These are phyloP conservation scores for Colletotrichum sp. DNA, from an alignment of 2,329 filamentous ascomycete species.

Conservation along the genomic window DNA sequence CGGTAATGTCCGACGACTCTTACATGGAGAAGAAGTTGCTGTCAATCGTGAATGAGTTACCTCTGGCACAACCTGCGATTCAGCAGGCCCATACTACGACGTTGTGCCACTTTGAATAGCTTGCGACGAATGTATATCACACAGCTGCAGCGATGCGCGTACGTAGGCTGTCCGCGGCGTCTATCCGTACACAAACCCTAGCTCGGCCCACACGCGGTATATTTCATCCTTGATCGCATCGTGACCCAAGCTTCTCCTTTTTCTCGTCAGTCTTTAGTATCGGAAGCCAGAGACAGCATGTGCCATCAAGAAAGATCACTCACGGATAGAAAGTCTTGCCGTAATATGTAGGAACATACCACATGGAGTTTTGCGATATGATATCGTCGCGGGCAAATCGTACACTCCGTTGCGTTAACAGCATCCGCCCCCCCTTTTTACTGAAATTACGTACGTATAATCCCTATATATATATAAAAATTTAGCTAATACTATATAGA, in stretches of 20 bases:
- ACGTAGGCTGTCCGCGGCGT: not conserved
- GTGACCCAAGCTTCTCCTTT: conserved; percentile 19
- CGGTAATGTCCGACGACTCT: not conserved
- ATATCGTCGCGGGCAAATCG: conserved; percentile 29
- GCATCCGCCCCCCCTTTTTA: too few species aligned
- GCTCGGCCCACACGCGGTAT: conserved; percentile 7
- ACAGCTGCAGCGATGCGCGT: not conserved
- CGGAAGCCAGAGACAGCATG: not conserved
- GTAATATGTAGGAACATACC: conserved; percentile 52
- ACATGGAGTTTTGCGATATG: conserved; percentile 40
- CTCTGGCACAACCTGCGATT: not conserved
- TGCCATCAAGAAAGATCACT: not conserved
- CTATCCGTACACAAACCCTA: not conserved
- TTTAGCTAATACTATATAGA: too few species aligned
- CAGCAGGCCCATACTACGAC: not conserved
- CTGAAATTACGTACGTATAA: too few species aligned
- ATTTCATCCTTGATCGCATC: conserved; percentile 22
- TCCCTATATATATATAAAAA: too few species aligned
- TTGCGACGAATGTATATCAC: not conserved
- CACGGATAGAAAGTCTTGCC: conserved; percentile 51
- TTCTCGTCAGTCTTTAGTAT: conserved; percentile 4
- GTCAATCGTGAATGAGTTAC: not conserved
- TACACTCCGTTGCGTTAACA: too few species aligned
- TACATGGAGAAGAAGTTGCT: not conserved
- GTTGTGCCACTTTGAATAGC: not conserved